A percentile compares a stretch with the other conserved stretches of the same genome.
phyloP scores from a whole-genome alignment of 2,329 filamentous ascomycete species.

The Nannizziopsis barbatae region DNA sequence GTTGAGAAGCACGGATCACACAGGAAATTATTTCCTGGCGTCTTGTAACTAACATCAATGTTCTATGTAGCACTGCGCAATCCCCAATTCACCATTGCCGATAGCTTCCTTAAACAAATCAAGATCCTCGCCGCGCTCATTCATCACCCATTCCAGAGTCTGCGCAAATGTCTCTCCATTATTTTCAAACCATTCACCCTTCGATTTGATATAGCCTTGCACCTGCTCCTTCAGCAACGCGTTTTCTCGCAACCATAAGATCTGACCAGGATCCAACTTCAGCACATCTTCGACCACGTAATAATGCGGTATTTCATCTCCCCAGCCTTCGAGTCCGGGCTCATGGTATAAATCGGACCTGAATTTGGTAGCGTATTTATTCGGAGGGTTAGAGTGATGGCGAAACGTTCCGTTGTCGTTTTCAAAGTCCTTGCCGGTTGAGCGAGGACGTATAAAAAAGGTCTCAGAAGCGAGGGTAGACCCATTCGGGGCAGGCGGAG shows the following conservation, averaged over 20 bases:
- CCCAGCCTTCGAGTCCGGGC: slow-evolving; percentile 51
- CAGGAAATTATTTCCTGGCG: too few relatives aligned
- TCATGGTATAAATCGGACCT: slow-evolving; percentile 41
- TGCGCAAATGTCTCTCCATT: slow-evolving; percentile 53
- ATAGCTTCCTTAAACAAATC: slow-evolving; percentile 30
- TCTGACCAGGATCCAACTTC: slow-evolving; percentile 51
- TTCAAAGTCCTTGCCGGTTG: not conserved
- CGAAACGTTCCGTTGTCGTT: slow-evolving; percentile 10
- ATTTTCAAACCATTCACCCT: slow-evolving; percentile 52
- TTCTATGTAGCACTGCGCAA: slow-evolving; percentile 17
- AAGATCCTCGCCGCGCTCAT: slow-evolving; percentile 44
- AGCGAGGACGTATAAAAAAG: slow-evolving; percentile 1
- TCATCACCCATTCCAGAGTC: slow-evolving; percentile 47
- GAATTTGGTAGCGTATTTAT: slow-evolving; percentile 38
- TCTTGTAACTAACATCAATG: not conserved
- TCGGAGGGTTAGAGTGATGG: slow-evolving; percentile 12
- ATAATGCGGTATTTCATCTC: slow-evolving; percentile 52
- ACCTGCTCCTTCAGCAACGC: slow-evolving; percentile 48
- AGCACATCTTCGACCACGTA: slow-evolving; percentile 55
- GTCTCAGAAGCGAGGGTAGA: slow-evolving; percentile 9
- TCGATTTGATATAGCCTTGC: slow-evolving; percentile 40
- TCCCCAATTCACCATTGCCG: slow-evolving; percentile 24
- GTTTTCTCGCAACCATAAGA: slow-evolving; percentile 47
- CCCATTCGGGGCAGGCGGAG: slow-evolving; percentile 25
- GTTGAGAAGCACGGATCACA: too few relatives aligned